phyloP scores from a whole-genome alignment of 441 rosid species.

The Croton setiger region DNA sequence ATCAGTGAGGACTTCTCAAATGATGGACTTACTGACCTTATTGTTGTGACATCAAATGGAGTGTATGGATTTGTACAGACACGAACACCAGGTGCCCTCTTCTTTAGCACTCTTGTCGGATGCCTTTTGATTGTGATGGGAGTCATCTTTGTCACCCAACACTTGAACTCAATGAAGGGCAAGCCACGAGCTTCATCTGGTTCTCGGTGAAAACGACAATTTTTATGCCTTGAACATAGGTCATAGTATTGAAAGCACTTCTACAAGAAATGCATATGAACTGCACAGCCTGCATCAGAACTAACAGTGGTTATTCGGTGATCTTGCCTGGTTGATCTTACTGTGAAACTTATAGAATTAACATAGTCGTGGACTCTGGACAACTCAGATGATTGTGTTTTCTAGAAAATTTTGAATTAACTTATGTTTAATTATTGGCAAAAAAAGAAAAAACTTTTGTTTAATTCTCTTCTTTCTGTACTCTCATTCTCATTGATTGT shows the following conservation, averaged over 20 bases:
- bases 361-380: neutral
- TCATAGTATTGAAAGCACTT: neutral
- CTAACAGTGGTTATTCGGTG: neutral
- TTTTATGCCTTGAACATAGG: neutral
- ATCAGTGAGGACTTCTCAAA: slow-evolving; percentile 83
- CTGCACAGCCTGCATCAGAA: neutral
- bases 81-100: slow-evolving; percentile 96
- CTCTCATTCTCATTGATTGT: neutral
- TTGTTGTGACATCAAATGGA: slow-evolving; percentile 83
- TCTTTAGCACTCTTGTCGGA: slow-evolving; percentile 96
- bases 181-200: slow-evolving; percentile 73
- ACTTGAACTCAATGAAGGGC: slow-evolving; percentile 73
- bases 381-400: neutral
- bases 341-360: slow-evolving; percentile 9
- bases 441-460: no score
- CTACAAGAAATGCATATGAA: neutral
- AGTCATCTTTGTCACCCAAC: slow-evolving; percentile 79
- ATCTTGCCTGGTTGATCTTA: neutral
- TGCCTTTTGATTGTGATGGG: slow-evolving; percentile 94
- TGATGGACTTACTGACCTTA: slow-evolving; percentile 87
- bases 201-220: slow-evolving; percentile 26
- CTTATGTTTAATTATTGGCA: no score
- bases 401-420: slow-evolving; percentile 2
- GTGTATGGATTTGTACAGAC: slow-evolving; percentile 93
- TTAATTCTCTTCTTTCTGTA: neutral